These are phyloP conservation scores for Dothideomycetes sp. DNA, from an alignment of 2,329 filamentous ascomycete species.

Conservation along the genomic window DNA sequence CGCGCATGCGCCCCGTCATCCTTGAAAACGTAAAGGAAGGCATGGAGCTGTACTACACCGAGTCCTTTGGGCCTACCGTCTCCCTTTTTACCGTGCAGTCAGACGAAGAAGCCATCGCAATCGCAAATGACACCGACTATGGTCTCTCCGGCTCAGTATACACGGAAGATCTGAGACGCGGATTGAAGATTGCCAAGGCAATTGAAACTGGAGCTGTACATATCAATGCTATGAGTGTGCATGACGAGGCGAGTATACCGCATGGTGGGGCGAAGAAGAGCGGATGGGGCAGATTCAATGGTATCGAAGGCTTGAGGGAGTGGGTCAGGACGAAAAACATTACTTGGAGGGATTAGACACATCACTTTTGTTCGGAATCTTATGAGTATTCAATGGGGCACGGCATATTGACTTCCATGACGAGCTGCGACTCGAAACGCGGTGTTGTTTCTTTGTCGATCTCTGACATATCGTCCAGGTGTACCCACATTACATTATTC, in stretches of 20 bases:
- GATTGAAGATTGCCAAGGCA: conserved; percentile 31
- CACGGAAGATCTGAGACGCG: conserved; percentile 50
- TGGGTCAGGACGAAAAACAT: conserved; percentile 26
- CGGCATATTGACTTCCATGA: no score
- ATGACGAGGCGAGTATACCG: conserved; percentile 36
- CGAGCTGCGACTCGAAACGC: no score
- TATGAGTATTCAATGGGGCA: no score
- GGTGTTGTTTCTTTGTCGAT: no score
- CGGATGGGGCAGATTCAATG: conserved; percentile 26
- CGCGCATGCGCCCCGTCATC: conserved; percentile 52
- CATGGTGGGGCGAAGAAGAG: conserved; percentile 41
- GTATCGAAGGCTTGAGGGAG: conserved; percentile 5
- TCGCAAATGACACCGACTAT: conserved; percentile 77
- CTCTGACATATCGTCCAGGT: no score
- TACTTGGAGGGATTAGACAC: conserved; percentile 11
- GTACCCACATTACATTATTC: no score
- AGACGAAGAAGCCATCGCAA: conserved; percentile 59
- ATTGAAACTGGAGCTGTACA: conserved; percentile 50
- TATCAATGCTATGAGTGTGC: conserved; percentile 41
- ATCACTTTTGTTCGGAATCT: no score
- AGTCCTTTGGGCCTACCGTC: conserved; percentile 69
- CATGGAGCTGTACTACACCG: conserved; percentile 66
- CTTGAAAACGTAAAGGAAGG: conserved; percentile 54
- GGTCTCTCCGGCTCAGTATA: conserved; percentile 63
- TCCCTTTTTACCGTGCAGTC: conserved; percentile 53